Evolutionary conservation across 768 basidiomycete species (phyloP), one percentile per base, ranked within the genome.

Genomic region (Lentinula guzmanii): DNA sequence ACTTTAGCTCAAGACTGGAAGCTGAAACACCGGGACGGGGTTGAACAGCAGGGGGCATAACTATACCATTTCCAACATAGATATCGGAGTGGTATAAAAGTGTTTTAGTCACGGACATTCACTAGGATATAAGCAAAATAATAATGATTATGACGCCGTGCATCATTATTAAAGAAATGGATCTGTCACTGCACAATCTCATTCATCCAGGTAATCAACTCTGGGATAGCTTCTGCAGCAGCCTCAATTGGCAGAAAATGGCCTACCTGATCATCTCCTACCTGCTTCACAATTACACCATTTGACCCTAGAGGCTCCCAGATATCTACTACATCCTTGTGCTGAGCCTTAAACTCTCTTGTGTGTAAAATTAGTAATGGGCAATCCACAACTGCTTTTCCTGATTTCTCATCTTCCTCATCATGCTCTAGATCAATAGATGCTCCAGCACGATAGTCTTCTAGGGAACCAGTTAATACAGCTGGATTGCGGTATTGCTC

Each of bases 201-300:
- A 39, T 51, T 39, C 67, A 63, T 71, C 76, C 70, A 69, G 5
- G 52, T 33, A 24, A 50, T 33, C n/a, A 62, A 21, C 46, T 62
- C 55, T 15, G 37, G 34, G 18, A 46, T 52, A 42, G 37, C 39
- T 6, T 57, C 61, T 33, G 33, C 41, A 42, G 61, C 61, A 31
- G 61, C 54, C 45, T 62, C 61, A 18, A 55, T 37, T 13, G 61
- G 55, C 6, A 62, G 45, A 13, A 62, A 62, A 50, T 62, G 61
- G 4, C 61, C 61, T 21, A 55, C 53, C 18, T 57, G 15, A 11
- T 62, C 53, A 33, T 62, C 53, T 37, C 61, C 61, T 21, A 62
- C 61, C 18, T 28, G 18, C 34, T 62, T 62, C 34, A 62, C 35
- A 15, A 24, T 48, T 15, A 62, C 39, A 34, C 46, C 55, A 13